phyloP scores from a whole-genome alignment of 306 rosid genomes.

The Mucuna pruriens region DNA sequence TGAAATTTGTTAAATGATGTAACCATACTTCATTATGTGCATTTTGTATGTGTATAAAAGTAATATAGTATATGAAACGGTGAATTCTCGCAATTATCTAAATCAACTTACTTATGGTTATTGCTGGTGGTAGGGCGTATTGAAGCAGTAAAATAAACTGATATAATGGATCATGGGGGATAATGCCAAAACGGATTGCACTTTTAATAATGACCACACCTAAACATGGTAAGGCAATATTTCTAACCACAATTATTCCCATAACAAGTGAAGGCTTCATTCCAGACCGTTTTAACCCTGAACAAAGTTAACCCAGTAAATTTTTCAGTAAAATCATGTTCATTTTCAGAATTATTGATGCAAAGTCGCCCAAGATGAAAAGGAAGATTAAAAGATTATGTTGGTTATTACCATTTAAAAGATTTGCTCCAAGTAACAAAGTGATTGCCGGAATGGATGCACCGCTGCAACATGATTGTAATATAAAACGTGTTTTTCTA shows the following conservation, averaged over 20 bases:
- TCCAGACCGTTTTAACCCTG: slow-evolving; percentile 44
- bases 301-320: not conserved
- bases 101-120: slow-evolving; percentile 45
- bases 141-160: slow-evolving; percentile 45
- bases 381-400: not conserved
- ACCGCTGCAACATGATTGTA: slow-evolving; percentile 47
- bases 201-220: slow-evolving; percentile 48
- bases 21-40: not conserved
- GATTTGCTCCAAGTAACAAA: slow-evolving; percentile 51
- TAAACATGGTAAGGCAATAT: slow-evolving; percentile 31
- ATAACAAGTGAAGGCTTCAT: slow-evolving; percentile 17
- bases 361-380: not conserved
- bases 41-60: too few relatives aligned
- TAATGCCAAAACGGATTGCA: slow-evolving; percentile 33
- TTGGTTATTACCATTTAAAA: slow-evolving; percentile 36
- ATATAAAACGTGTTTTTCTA: too few relatives aligned
- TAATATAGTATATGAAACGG: too few relatives aligned
- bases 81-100: not conserved
- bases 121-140: slow-evolving; percentile 45
- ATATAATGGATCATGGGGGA: slow-evolving; percentile 44
- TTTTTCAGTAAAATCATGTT: not conserved
- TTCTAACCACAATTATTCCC: slow-evolving; percentile 40
- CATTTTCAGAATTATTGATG: not conserved
- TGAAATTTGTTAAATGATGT: not conserved
- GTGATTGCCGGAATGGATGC: slow-evolving; percentile 47